Base-by-base conservation (phyloP, 176 grass and related monocot genomes). In the Oryza coarctata region DNA sequence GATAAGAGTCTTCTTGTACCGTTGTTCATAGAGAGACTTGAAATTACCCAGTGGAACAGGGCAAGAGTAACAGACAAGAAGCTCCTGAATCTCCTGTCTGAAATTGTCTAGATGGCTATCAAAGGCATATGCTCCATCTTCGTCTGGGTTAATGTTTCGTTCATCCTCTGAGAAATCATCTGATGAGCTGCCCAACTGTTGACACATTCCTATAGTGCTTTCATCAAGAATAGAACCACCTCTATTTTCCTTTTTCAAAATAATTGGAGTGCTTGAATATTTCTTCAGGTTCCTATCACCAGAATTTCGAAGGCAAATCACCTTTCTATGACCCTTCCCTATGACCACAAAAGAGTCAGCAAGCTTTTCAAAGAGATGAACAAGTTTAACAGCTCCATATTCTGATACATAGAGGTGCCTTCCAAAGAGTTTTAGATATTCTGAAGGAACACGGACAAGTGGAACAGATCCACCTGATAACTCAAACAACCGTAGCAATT, bases 121-220 rank as follows among this genome's bases (percentile, higher is more conserved):
- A 50, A 87, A 92, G 41, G 80, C 77, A 87, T 82, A 85, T 40
- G 71, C 73, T 17, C 67, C 85, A 86, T 82, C 75, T 22, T 81
- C 18, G 14, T 70, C 77, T 26, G 90, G 65, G 71, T 63, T 84
- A 63, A 91, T 87, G 72, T 80, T 88, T 47, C 25, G 84, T 75
- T 93, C 94, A 80, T 93, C 88, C 36, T 95, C 94, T 63, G 90
- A 96, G 65, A 86, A 80, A 18, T 96, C 94, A 71, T 95, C 92
- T 82, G 88, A 93, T 68, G 90, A 95, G 47, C 87, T 88, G 50
- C 73, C 91, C 80, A 76, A 36, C 75, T 89, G 88, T 71, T 89
- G 83, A 41, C 82, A 81, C 63, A 81, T 34, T 71, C 73, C 63
- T 30, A 47, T 71, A 11, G 72, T 38, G 28, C 71, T 77, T 72